Evolutionary conservation across 2,329 filamentous ascomycete species (phyloP).

Genomic region (Torrubiella hemipterigena): DNA sequence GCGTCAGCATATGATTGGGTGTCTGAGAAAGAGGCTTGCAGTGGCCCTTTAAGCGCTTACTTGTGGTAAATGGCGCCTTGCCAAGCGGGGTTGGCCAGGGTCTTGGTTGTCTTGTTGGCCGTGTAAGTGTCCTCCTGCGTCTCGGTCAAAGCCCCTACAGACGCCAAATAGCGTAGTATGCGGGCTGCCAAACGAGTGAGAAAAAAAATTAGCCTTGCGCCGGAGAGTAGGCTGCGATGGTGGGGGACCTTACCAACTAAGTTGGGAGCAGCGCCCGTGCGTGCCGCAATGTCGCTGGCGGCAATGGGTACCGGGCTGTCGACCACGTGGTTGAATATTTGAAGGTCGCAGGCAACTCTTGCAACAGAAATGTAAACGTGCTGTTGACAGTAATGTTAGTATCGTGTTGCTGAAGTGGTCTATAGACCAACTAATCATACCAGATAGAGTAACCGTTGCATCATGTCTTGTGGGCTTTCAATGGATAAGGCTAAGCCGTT

Average conservation of each 20-base stretch:
- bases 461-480: conserved; percentile 2
- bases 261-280: background rate
- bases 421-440: no score
- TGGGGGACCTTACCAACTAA: background rate
- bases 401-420: no score
- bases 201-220: background rate
- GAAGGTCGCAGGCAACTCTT: conserved; percentile 1
- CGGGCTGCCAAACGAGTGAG: background rate
- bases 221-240: background rate
- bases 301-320: conserved; percentile 1
- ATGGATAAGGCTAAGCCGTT: conserved; percentile 1
- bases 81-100: conserved; percentile 1
- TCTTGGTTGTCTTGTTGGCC: conserved; percentile 2
- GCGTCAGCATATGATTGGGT: background rate
- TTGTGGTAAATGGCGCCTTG: conserved; percentile 2
- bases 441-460: conserved; percentile 3
- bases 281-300: background rate
- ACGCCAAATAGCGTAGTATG: conserved; percentile 2
- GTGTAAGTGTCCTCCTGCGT: background rate
- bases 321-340: conserved; percentile 2
- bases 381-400: background rate
- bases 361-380: background rate
- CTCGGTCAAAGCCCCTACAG: conserved; percentile 1
- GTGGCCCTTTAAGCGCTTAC: no score
- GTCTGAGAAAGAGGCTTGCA: background rate